Conservation (phyloP, 2,329 filamentous ascomycete species). For the Fusarium pilosicola region DNA sequence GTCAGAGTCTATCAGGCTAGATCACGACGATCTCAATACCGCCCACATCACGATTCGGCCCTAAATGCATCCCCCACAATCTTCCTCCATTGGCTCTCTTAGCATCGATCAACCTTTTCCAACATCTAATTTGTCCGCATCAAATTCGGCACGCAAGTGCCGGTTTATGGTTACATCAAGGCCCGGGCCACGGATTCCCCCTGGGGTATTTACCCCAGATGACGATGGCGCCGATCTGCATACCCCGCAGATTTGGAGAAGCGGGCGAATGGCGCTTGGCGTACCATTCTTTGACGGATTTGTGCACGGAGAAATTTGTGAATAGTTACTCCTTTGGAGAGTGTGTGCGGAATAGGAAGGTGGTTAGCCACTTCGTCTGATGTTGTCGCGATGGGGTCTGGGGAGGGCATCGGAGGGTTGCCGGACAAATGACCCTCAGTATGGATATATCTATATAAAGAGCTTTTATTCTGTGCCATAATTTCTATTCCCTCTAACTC, state of each 20-base stretch:
- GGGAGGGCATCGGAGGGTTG: not conserved
- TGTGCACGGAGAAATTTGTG: not conserved
- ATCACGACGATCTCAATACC: not conserved
- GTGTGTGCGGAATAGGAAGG: not conserved
- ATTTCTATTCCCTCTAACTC: fast-evolving
- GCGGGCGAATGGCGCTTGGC: conserved; percentile 4
- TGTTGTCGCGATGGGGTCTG: not conserved
- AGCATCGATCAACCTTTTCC: not conserved
- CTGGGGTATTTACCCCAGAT: not conserved
- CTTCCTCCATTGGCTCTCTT: not conserved
- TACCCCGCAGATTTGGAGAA: conserved; percentile 13
- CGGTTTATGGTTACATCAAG: conserved; percentile 10
- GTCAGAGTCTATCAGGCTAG: not conserved
- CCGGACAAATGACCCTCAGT: not conserved
- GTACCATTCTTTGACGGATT: not conserved
- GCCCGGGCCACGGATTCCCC: not conserved
- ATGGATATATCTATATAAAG: not conserved
- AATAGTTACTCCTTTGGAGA: not conserved
- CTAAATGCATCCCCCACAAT: not conserved
- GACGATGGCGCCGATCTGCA: not conserved
- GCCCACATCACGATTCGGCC: not conserved
- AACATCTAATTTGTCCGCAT: conserved; percentile 12
- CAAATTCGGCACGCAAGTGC: conserved; percentile 16
- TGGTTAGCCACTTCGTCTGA: not conserved
- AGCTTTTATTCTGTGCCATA: not conserved